phyloP scores from a whole-genome alignment of 768 basidiomycete species.

The Russula compacta region DNA sequence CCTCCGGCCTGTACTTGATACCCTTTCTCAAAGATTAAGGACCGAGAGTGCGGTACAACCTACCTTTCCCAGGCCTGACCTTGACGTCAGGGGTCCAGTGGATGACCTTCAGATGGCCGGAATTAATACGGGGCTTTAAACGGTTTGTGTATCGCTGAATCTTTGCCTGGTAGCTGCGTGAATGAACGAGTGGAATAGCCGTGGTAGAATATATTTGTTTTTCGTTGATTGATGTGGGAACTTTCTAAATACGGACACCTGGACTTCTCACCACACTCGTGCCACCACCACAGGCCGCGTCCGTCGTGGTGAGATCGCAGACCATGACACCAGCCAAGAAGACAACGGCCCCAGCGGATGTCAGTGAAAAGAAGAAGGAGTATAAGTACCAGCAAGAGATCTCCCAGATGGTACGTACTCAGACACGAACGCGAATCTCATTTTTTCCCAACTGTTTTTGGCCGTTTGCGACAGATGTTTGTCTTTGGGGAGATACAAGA shows the following conservation, averaged over 20 bases:
- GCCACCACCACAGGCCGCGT: neutral
- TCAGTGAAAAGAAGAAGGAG: conserved; percentile 33
- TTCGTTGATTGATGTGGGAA: neutral
- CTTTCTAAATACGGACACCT: neutral
- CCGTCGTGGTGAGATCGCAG: neutral
- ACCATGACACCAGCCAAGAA: conserved; percentile 20
- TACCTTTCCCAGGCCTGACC: neutral
- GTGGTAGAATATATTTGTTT: neutral
- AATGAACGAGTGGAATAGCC: neutral
- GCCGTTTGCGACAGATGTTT: conserved; percentile 59
- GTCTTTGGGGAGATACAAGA: conserved; percentile 95
- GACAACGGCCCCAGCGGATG: neutral
- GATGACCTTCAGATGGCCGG: neutral
- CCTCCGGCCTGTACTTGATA: neutral
- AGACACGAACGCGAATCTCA: neutral
- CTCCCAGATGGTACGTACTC: conserved; percentile 70
- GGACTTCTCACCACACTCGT: too few relatives aligned
- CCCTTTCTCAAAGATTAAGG: conserved; percentile 1
- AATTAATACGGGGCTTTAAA: neutral
- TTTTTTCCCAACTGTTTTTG: neutral
- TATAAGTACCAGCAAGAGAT: conserved; percentile 92
- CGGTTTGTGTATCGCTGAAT: neutral
- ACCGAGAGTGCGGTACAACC: neutral
- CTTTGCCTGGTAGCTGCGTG: neutral
- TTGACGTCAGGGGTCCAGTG: neutral